Conservation (phyloP, 805 yeast species). For the Wickerhamomyces tratensis region DNA sequence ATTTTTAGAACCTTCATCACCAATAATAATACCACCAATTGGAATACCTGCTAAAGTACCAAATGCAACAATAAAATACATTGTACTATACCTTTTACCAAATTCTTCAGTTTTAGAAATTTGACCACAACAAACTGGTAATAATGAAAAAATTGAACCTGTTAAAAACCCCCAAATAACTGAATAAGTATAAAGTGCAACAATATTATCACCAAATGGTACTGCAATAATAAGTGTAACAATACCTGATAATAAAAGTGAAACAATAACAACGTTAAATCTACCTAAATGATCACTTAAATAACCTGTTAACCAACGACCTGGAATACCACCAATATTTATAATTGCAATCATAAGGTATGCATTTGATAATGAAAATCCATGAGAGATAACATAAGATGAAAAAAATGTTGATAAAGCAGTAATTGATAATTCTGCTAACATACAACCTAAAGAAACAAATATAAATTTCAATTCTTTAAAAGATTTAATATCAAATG, state of each 20-base stretch:
- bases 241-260: conserved; percentile 21
- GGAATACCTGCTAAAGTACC: conserved; percentile 41
- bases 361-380: conserved; percentile 28
- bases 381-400: conserved; percentile 38
- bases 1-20: conserved; percentile 17
- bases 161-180: conserved; percentile 42
- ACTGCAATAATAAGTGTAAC: conserved; percentile 31
- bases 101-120: conserved; percentile 42
- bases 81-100: conserved; percentile 46
- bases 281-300: conserved; percentile 39
- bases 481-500: conserved; percentile 26
- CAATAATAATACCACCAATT: conserved; percentile 39
- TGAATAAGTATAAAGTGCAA: conserved; percentile 31
- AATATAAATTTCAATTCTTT: conserved; percentile 34
- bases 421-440: conserved; percentile 37
- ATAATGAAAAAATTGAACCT: conserved; percentile 42
- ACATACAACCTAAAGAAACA: conserved; percentile 33
- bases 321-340: conserved; percentile 30
- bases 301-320: conserved; percentile 32
- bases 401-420: conserved; percentile 39
- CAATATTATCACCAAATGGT: conserved; percentile 26
- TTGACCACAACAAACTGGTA: conserved; percentile 52
- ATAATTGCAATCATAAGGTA: conserved; percentile 37
- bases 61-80: conserved; percentile 49
- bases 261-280: conserved; percentile 40